Base-by-base conservation (phyloP, 148 eudicot genomes). In the Fagopyrum esculentum region DNA sequence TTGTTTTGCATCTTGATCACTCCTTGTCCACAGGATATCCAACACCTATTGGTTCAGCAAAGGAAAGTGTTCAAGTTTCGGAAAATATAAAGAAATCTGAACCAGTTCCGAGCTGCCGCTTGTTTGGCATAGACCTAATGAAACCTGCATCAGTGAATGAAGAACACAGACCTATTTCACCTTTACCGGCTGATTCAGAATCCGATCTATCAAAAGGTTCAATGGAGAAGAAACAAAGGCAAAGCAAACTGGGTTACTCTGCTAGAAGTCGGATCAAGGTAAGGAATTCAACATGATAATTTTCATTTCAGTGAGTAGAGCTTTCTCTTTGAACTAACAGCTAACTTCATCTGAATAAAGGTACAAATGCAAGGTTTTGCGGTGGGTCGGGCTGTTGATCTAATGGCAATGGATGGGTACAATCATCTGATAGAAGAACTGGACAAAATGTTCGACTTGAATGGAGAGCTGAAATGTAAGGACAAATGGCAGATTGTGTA, bases 361-460 rank as follows among this genome's bases (percentile, higher is more conserved):
- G 98, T 93, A 44, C 99, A 87, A 89, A 95, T 95, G 99, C 90
- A 92, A 82, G 99, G 99, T n/a, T 83, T 90, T 80, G 88, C 89
- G 8, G 99, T 95, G 48, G 96, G 97, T 10, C 89, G 99, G 73
- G 99, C 99, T 1, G 94, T 95, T 77, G 99, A 95, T 80, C 82
- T 95, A 68, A 81, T 88, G 7, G 66, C 73, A 1, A 75, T 95
- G 61, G 80, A 74, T 59, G 89, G 91, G 50, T 95, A 92, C 47
- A 83, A 86, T 77, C 88, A 92, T 70, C 94, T 95, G 49, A 86
- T 92, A 45, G 77, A 81, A 35, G 94, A 90, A 74, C 77, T 95
- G 63, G 99, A 95, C 77, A 80, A 83, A 17, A 89, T 92, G 83
- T 95, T 95, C 75, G 92, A 92, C 45, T 83, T 95, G 12, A 84